Percentiles rank a stretch among this genome's conserved stretches.
These are phyloP conservation scores for Trichosporon sp. DNA, from an alignment of 1,284 basidiomycete genomes.

Conservation along the genomic window DNA sequence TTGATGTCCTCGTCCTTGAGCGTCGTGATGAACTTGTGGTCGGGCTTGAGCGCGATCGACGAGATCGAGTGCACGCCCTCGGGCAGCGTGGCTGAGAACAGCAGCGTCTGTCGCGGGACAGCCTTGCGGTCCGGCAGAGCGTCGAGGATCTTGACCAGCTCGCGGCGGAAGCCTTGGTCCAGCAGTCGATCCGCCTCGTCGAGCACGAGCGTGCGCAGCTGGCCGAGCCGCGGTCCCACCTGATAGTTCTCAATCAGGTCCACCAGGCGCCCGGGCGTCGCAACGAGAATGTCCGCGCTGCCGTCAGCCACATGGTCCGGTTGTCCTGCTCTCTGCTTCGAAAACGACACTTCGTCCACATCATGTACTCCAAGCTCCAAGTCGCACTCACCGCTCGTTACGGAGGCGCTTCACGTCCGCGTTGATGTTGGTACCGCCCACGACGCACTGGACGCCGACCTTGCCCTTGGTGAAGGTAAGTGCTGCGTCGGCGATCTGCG, in stretches of 20 bases:
- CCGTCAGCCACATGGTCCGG: conserved; percentile 11
- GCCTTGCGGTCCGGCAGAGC: conserved; percentile 36
- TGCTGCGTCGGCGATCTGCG: conserved; percentile 43
- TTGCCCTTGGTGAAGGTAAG: conserved; percentile 17
- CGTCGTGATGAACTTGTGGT: conserved; percentile 60
- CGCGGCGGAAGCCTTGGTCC: conserved; percentile 43
- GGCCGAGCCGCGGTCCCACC: conserved; percentile 35
- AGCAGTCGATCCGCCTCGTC: conserved; percentile 53
- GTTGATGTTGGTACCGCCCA: conserved; percentile 50
- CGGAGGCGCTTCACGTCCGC: conserved; percentile 44
- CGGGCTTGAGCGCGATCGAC: conserved; percentile 50
- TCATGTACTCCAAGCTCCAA: no score
- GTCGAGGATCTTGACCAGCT: conserved; percentile 39
- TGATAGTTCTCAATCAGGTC: conserved; percentile 49
- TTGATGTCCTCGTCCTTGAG: conserved; percentile 59
- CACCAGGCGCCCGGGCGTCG: conserved; percentile 52
- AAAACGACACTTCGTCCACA: no score
- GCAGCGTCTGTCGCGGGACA: conserved; percentile 46
- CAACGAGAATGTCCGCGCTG: conserved; percentile 49
- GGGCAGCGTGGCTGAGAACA: conserved; percentile 53
- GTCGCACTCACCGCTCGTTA: conserved; percentile 29
- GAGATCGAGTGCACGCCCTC: conserved; percentile 50
- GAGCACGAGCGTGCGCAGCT: conserved; percentile 45
- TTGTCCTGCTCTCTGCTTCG: no score
- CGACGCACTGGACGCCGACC: conserved; percentile 45